Conservation (phyloP, 208 protist genomes). For the Crithidia expoeki region DNA sequence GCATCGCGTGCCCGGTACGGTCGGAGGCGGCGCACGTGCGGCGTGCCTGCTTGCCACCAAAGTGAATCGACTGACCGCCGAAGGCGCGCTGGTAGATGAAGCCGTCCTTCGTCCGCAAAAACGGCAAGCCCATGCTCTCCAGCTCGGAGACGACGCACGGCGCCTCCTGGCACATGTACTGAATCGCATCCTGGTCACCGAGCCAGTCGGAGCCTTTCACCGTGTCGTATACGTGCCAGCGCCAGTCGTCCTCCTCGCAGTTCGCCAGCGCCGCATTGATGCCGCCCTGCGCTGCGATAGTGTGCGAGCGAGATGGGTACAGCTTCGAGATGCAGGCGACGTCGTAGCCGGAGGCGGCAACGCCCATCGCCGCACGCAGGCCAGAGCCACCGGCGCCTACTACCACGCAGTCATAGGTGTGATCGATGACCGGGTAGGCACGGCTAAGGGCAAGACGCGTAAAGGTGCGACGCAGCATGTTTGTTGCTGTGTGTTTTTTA, state of each 20-base stretch:
- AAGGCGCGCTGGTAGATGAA: slow-evolving; percentile 99
- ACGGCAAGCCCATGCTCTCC: slow-evolving; percentile 98
- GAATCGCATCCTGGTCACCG: slow-evolving; percentile 99
- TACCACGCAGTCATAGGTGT: slow-evolving; percentile 98
- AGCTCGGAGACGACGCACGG: slow-evolving; percentile 94
- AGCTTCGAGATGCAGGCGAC: slow-evolving; percentile 98
- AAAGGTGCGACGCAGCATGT: slow-evolving; percentile 76
- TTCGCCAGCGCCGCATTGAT: slow-evolving; percentile 99
- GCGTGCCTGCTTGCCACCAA: slow-evolving; percentile 96
- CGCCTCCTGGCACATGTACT: slow-evolving; percentile 99
- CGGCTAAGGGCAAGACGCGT: slow-evolving; percentile 61
- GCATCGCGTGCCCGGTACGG: slow-evolving; percentile 98
- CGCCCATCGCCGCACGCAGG: slow-evolving; percentile 97
- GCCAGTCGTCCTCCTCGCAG: slow-evolving; percentile 98
- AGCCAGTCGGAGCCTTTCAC: slow-evolving; percentile 99
- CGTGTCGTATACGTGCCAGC: slow-evolving; percentile 99
- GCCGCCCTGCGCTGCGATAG: slow-evolving; percentile 98
- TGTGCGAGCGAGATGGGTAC: slow-evolving; percentile 99
- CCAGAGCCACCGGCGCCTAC: slow-evolving; percentile 99
- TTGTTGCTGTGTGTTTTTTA: slow-evolving; percentile 1
- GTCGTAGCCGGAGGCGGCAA: slow-evolving; percentile 97
- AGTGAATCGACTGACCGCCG: slow-evolving; percentile 98
- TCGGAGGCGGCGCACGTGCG: slow-evolving; percentile 98
- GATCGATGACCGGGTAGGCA: slow-evolving; percentile 97
- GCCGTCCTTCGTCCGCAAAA: slow-evolving; percentile 98